These are phyloP conservation scores for Sherardia arvensis DNA, from an alignment of 257 asterid species.

Conservation along the genomic window DNA sequence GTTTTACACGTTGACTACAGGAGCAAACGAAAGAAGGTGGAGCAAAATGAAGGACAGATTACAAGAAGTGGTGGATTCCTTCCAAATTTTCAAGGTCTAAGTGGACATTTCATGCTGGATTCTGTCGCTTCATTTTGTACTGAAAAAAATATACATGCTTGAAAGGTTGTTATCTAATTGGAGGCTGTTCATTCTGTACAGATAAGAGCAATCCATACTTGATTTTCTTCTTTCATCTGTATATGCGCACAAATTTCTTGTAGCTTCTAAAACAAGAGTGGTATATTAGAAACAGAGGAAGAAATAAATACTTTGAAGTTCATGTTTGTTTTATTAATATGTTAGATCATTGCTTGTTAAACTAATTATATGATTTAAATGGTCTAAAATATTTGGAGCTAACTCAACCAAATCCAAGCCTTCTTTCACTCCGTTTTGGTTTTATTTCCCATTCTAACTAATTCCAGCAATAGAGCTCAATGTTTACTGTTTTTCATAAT, in stretches of 20 bases:
- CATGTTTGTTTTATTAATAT: background rate
- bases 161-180: constrained; percentile 2
- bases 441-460: no score
- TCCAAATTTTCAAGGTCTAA: constrained; percentile 57
- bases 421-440: no score
- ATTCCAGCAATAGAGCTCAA: no score
- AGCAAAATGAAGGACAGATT: constrained; percentile 82
- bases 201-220: constrained; percentile 15
- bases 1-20: constrained; percentile 82
- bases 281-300: no score
- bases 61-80: constrained; percentile 69
- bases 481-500: no score
- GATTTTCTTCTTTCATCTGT: background rate
- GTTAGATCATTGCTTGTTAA: no score
- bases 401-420: background rate
- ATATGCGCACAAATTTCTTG: background rate
- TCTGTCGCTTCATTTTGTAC: constrained; percentile 7
- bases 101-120: constrained; percentile 4
- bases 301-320: no score
- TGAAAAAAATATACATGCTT: constrained; percentile 12
- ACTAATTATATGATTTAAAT: background rate
- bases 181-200: constrained; percentile 19
- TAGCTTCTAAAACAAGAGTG: no score
- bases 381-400: background rate
- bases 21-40: constrained; percentile 93